Base-by-base conservation (phyloP, 306 rosid genomes). In the Vachellia collinsii region DNA sequence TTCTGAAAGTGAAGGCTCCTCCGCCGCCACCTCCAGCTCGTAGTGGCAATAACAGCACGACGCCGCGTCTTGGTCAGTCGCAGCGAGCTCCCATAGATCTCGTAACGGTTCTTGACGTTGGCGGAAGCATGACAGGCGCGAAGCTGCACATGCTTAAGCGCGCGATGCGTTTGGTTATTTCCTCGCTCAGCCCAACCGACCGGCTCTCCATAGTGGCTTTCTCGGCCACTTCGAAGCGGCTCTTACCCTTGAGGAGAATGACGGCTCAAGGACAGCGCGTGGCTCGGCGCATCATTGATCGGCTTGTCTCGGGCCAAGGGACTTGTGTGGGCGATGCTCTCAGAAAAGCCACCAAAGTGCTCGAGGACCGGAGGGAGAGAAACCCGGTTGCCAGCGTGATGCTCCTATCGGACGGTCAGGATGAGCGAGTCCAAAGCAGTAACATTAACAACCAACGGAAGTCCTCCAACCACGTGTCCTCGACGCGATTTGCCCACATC, bases 121-220 rank as follows among this genome's bases (percentile, higher is more conserved):
- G 98, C 17, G 93, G 91, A 0, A 91, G 82, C 89, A 93, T 93
- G 98, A 86, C 71, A 16, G 89, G 94, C 1, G 86, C 92, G 6
- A 93, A 93, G 81, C 82, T 93, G 10, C 86, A 88, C 53, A 93
- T 93, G 98, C 85, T 93, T 2, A 91, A 93, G 85, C 94, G 94
- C 67, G 91, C 97, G 51, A 88, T 93, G 94, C 92, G 97, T 29
- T 83, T 93, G 72, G 97, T 93, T 7, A 74, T 93, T 8, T 87
- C 93, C 0, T 91, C 97, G 0, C 90, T 93, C 9, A 89, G 93
- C 64, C 77, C 90, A 23, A 80, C 88, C 10, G 98, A 93, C 56
- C 83, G 98, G 64, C 94, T 93, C n/a, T 93, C 93, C 10, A 81
- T 93, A 14, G 94, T 93, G 76, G 97, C 92, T 1, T 93, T 91